Conservation (phyloP, 345 rosid species). For the Streptanthus diversifolius region DNA sequence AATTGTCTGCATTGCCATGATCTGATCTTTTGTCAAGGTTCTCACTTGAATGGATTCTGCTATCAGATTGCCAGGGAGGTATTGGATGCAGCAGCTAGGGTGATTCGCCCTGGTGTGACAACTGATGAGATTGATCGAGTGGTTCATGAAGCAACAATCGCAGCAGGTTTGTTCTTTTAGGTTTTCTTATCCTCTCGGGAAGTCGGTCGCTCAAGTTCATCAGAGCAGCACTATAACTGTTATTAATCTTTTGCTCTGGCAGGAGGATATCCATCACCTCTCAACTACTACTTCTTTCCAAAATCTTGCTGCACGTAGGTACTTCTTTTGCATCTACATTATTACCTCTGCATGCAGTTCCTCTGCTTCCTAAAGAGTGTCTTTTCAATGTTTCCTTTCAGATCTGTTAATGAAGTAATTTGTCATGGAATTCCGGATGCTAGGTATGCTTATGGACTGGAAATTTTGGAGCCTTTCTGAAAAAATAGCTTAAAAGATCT, state of each 20-base stretch:
- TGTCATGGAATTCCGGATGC: slow-evolving; percentile 99
- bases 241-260: slow-evolving; percentile 26
- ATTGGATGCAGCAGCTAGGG: slow-evolving; percentile 83
- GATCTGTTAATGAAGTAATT: slow-evolving; percentile 95
- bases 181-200: background rate
- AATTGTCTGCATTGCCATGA: background rate
- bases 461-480: background rate
- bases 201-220: background rate
- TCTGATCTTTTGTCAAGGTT: background rate
- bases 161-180: slow-evolving; percentile 53
- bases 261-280: slow-evolving; percentile 98
- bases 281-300: slow-evolving; percentile 90
- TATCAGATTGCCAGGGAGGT: slow-evolving; percentile 80
- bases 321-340: slow-evolving; percentile 39
- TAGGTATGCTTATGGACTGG: slow-evolving; percentile 44
- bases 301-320: slow-evolving; percentile 99
- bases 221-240: background rate
- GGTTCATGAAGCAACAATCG: slow-evolving; percentile 84
- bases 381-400: slow-evolving; percentile 37
- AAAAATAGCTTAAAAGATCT: background rate
- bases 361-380: background rate
- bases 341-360: slow-evolving; percentile 3
- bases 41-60: slow-evolving; percentile 3
- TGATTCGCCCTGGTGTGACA: slow-evolving; percentile 78
- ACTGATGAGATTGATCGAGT: slow-evolving; percentile 96